These are phyloP conservation scores for Bryopsis sp. DNA, from an alignment of 139 green algal genomes.

Conservation along the genomic window DNA sequence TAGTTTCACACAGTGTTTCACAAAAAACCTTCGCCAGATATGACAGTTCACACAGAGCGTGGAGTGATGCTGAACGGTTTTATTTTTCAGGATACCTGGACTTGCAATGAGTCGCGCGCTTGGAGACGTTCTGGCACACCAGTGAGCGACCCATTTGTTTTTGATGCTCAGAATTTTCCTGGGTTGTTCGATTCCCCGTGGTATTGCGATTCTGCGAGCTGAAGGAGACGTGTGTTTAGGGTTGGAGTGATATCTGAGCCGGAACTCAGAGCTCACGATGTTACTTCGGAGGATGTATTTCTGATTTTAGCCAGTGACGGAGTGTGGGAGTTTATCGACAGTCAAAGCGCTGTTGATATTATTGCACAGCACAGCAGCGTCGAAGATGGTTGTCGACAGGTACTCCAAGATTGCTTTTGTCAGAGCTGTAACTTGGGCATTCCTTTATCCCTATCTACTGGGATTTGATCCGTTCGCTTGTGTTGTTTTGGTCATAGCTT, in stretches of 20 bases:
- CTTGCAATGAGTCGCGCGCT: constrained; percentile 84
- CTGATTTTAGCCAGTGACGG: constrained; percentile 85
- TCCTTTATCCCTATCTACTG: too few relatives aligned
- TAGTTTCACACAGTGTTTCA: too few relatives aligned
- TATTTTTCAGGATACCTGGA: constrained; percentile 60
- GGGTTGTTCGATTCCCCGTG: background rate
- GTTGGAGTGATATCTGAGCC: constrained; percentile 73
- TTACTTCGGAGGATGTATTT: constrained; percentile 62
- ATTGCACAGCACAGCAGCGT: constrained; percentile 35
- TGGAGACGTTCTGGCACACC: constrained; percentile 68
- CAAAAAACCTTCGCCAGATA: too few relatives aligned
- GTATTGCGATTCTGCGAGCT: too few relatives aligned
- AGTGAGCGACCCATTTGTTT: constrained; percentile 33
- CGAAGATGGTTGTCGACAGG: constrained; percentile 52
- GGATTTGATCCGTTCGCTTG: too few relatives aligned
- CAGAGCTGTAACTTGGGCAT: too few relatives aligned
- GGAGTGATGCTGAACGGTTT: too few relatives aligned
- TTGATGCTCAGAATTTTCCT: background rate
- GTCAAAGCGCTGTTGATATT: constrained; percentile 76
- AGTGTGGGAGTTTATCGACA: constrained; percentile 89
- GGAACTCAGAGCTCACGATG: constrained; percentile 45
- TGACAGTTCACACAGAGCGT: too few relatives aligned
- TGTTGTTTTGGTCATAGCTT: too few relatives aligned
- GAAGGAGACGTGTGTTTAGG: constrained; percentile 24
- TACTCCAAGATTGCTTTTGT: too few relatives aligned